Evolutionary conservation across 2,329 filamentous ascomycete genomes (phyloP).

Genomic region (Raffaelea deltoideospora): DNA sequence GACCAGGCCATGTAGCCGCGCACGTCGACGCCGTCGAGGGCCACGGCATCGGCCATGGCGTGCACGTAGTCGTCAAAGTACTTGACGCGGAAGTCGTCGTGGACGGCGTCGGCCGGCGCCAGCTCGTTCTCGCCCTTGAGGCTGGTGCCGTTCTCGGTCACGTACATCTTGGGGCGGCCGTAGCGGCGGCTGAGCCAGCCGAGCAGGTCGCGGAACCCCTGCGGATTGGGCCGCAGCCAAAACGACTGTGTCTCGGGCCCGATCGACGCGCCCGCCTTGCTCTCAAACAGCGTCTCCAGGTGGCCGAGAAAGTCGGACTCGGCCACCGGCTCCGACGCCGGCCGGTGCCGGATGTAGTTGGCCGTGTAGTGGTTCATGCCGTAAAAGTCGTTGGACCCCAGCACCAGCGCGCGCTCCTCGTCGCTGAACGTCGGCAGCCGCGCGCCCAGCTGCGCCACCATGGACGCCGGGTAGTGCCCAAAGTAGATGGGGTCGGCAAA

Average conservation of each 20-base stretch:
- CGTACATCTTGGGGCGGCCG: conserved; percentile 61
- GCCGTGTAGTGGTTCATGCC: conserved; percentile 91
- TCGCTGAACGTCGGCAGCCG: conserved; percentile 60
- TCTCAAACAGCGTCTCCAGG: conserved; percentile 54
- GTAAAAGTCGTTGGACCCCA: conserved; percentile 85
- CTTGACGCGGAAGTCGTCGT: conserved; percentile 67
- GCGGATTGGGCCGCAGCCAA: conserved; percentile 64
- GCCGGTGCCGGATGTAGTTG: conserved; percentile 67
- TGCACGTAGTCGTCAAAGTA: conserved; percentile 68
- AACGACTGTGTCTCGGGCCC: conserved; percentile 69
- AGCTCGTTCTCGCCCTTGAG: conserved; percentile 72
- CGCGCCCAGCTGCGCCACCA: conserved; percentile 66
- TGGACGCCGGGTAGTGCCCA: conserved; percentile 69
- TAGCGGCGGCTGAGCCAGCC: conserved; percentile 68
- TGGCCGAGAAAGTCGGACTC: conserved; percentile 55
- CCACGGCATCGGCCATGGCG: conserved; percentile 59
- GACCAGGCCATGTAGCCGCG: conserved; percentile 76
- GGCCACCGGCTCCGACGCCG: conserved; percentile 35
- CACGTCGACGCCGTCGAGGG: conserved; percentile 61
- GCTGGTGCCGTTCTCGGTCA: conserved; percentile 80
- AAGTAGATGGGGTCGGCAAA: conserved; percentile 80
- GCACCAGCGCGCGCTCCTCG: conserved; percentile 58
- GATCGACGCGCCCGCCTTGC: conserved; percentile 58
- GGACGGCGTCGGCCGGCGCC: conserved; percentile 50
- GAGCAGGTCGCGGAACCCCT: conserved; percentile 63